Evolutionary conservation across 2,329 filamentous ascomycete species (phyloP), one percentile per base, ranked within the genome.

Genomic region (Pyrenophora seminiperda): DNA sequence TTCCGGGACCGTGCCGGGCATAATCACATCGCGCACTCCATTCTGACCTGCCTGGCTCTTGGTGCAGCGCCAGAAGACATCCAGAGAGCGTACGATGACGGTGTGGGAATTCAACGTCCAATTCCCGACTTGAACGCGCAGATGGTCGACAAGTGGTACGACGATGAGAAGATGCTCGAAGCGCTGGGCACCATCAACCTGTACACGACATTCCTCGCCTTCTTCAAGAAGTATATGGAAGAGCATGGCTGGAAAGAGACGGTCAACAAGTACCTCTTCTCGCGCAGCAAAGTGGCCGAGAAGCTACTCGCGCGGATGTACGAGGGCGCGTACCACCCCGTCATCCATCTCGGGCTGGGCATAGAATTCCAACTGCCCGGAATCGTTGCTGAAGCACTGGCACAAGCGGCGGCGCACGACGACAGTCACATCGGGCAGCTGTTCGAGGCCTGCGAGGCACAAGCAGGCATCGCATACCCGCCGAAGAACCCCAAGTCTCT

Each of bases 271-370:
- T 22, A 38, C 19, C 10, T 38, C 15, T 13, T 38, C n/a, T 9
- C 34, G 18, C 34, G 34, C 18, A 38, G 5, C 19, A 22, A 85
- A 36, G 75, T 80, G 36, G 84, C 87, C 4, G 83, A 91, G 32
- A 84, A 86, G 53, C 76, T 96, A 77, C 75, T 92, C 3, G 77
- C 79, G 1, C 80, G 91, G 15, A 75, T 93, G 64, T 91, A 84
- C 65, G 81, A 80, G 13, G 85, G 88, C 0, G 81, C 92, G 56
- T 62, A 91, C 1, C 90, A 96, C 65, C 90, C 91, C 2, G 75
- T 94, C n/a, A 92, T 96, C 55, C 90, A 96, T 67, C 80, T 96
- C 17, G 89, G 91, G 41, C 96, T 91, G 66, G 91, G 89, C 5
- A 68, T 96, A 30, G 91, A 96, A 68, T 95, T 90, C 76, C 71